phyloP scores from a whole-genome alignment of 2,329 filamentous ascomycete genomes.

The Fusarium pseudonygamai region DNA sequence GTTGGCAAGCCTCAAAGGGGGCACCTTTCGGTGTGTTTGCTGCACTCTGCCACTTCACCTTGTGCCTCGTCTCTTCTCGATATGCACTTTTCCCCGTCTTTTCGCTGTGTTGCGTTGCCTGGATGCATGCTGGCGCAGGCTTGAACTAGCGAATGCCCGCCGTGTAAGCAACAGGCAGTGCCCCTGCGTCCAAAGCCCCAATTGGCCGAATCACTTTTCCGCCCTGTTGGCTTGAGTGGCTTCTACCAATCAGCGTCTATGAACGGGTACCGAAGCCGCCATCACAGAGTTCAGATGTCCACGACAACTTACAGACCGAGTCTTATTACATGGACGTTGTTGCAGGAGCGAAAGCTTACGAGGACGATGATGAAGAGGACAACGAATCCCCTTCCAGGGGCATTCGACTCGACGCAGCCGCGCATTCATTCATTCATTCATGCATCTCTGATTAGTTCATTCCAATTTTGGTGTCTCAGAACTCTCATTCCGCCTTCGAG shows the following conservation, averaged over 20 bases:
- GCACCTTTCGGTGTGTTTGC: neutral
- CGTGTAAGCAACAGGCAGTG: slow-evolving; percentile 32
- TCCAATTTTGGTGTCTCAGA: slow-evolving; percentile 2
- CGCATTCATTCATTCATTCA: slow-evolving; percentile 23
- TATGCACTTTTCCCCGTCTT: neutral
- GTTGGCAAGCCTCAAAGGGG: neutral
- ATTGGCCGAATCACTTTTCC: slow-evolving; percentile 25
- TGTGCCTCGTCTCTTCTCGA: neutral
- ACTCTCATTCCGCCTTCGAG: slow-evolving; percentile 26
- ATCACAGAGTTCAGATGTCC: slow-evolving; percentile 29
- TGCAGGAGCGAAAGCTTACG: slow-evolving; percentile 27
- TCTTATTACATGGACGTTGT: slow-evolving; percentile 16
- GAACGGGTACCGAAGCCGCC: slow-evolving; percentile 33
- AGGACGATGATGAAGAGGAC: slow-evolving; percentile 30
- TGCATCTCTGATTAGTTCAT: slow-evolving; percentile 1
- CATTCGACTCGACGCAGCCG: neutral
- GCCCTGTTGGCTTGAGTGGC: slow-evolving; percentile 15
- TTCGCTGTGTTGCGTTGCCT: neutral
- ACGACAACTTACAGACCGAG: slow-evolving; percentile 26
- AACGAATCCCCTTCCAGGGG: slow-evolving; percentile 15
- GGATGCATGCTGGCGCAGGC: slow-evolving; percentile 11
- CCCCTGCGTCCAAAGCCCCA: slow-evolving; percentile 21
- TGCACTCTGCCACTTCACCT: neutral
- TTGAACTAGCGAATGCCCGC: slow-evolving; percentile 18
- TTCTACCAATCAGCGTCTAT: slow-evolving; percentile 15